Evolutionary conservation across 2,329 filamentous ascomycete genomes (phyloP).

Genomic region (Hortaea sp.): DNA sequence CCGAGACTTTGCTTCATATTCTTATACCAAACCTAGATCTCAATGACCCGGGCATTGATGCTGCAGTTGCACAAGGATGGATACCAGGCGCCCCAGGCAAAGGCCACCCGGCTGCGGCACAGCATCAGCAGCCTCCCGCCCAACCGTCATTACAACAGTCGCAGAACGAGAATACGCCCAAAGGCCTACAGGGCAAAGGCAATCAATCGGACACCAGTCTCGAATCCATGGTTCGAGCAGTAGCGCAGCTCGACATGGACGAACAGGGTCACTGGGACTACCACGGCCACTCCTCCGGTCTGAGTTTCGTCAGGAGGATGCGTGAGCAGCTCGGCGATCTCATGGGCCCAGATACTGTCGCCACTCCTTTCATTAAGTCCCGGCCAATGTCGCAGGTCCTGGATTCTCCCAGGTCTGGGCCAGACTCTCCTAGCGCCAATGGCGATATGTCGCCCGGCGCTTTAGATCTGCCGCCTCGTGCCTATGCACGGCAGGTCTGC

Average conservation of each 20-base stretch:
- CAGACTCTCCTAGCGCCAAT: slow-evolving; percentile 47
- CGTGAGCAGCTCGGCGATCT: slow-evolving; percentile 77
- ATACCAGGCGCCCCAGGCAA: slow-evolving; percentile 27
- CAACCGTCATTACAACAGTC: slow-evolving; percentile 14
- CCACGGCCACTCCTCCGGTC: slow-evolving; percentile 82
- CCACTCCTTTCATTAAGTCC: slow-evolving; percentile 47
- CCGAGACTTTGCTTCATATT: slow-evolving; percentile 67
- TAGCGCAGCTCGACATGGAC: slow-evolving; percentile 82
- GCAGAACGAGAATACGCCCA: slow-evolving; percentile 35
- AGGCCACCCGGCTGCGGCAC: slow-evolving; percentile 11
- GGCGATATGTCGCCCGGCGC: slow-evolving; percentile 45
- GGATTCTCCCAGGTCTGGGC: slow-evolving; percentile 52
- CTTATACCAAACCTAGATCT: slow-evolving; percentile 78
- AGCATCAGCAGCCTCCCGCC: slow-evolving; percentile 7
- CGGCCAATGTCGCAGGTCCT: slow-evolving; percentile 48
- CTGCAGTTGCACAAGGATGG: slow-evolving; percentile 44
- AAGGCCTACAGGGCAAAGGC: slow-evolving; percentile 1
- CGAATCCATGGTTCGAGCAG: slow-evolving; percentile 89
- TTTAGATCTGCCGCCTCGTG: slow-evolving; percentile 56
- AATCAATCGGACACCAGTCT: slow-evolving; percentile 54
- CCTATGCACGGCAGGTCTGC: slow-evolving; percentile 47
- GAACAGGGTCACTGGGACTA: slow-evolving; percentile 92
- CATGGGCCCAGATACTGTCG: slow-evolving; percentile 53
- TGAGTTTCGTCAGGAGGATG: slow-evolving; percentile 79
- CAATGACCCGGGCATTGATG: slow-evolving; percentile 73